Percentiles rank a stretch among this genome's conserved stretches.
Evolutionary conservation across 2,329 filamentous ascomycete genomes (phyloP).

Genomic region (Colletotrichum melonis): DNA sequence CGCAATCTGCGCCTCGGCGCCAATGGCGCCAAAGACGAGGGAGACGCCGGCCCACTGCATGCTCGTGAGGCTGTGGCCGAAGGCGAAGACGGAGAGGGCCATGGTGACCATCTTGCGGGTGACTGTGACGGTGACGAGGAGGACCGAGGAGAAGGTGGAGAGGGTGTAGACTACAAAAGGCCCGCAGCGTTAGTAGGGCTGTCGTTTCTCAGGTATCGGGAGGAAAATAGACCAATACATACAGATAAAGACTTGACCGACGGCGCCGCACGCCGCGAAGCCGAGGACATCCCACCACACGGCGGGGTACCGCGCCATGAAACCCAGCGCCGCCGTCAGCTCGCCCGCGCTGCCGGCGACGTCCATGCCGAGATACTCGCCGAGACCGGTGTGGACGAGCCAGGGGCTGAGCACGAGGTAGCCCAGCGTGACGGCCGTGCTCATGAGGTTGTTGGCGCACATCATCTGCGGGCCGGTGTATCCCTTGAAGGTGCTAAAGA

Average conservation of each 20-base stretch:
- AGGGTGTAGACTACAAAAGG: constrained; percentile 80
- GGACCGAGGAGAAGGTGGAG: constrained; percentile 88
- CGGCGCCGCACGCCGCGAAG: constrained; percentile 89
- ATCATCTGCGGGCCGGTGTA: constrained; percentile 99
- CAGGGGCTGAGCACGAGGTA: constrained; percentile 86
- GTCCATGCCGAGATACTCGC: constrained; percentile 75
- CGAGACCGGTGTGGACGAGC: constrained; percentile 74
- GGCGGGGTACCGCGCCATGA: constrained; percentile 81
- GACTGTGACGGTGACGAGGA: constrained; percentile 96
- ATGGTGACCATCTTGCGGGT: constrained; percentile 99
- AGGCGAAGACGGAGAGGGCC: constrained; percentile 94
- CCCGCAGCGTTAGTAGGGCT: neutral
- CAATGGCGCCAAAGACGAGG: constrained; percentile 95
- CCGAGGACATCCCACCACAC: constrained; percentile 90
- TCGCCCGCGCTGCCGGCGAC: constrained; percentile 77
- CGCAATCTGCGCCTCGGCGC: constrained; percentile 86
- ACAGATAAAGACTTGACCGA: constrained; percentile 98
- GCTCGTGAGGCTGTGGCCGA: constrained; percentile 85
- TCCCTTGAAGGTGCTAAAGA: constrained; percentile 82
- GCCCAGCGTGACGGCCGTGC: constrained; percentile 77
- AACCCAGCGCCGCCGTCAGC: constrained; percentile 80
- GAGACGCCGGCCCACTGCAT: constrained; percentile 96
- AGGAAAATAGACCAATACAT: constrained; percentile 25
- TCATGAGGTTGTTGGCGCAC: constrained; percentile 95
- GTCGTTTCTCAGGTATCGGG: too few relatives aligned